These are phyloP conservation scores for Colletotrichum orchidophilum DNA, from an alignment of 2,329 filamentous ascomycete genomes.

Conservation along the genomic window DNA sequence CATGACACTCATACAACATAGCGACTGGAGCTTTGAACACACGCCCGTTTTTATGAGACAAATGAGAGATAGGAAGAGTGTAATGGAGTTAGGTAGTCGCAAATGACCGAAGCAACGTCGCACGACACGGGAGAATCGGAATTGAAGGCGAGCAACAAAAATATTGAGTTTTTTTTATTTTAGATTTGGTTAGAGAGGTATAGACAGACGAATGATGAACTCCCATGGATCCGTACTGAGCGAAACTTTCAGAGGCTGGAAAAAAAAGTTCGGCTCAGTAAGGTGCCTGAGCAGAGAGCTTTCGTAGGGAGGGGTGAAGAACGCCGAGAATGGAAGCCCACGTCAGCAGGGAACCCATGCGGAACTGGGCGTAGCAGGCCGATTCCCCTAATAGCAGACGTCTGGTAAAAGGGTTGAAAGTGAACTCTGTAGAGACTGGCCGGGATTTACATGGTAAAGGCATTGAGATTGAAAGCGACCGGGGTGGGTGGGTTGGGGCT, in stretches of 20 bases:
- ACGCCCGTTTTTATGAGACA: background rate
- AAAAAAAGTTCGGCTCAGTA: constrained; percentile 7
- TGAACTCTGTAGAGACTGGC: background rate
- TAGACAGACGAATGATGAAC: constrained; percentile 15
- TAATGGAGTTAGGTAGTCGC: background rate
- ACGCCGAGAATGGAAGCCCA: background rate
- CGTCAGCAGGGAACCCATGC: constrained; percentile 12
- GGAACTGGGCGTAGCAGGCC: background rate
- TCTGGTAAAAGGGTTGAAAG: constrained; percentile 18
- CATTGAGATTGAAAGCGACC: constrained; percentile 5
- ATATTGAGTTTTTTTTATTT: constrained; percentile 1
- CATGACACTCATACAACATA: background rate
- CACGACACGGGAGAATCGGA: background rate
- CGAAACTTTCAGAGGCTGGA: background rate
- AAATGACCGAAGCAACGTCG: background rate
- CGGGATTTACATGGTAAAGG: background rate
- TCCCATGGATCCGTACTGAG: background rate
- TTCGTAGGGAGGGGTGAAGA: background rate
- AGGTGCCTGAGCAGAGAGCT: too few relatives aligned
- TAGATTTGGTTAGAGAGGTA: background rate
- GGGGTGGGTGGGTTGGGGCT: background rate
- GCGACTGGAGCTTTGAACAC: background rate
- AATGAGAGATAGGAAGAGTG: too few relatives aligned
- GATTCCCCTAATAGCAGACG: constrained; percentile 12
- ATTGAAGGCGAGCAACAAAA: background rate